Conservation (phyloP, 1,284 basidiomycete genomes). For the Trametes hirsuta region DNA sequence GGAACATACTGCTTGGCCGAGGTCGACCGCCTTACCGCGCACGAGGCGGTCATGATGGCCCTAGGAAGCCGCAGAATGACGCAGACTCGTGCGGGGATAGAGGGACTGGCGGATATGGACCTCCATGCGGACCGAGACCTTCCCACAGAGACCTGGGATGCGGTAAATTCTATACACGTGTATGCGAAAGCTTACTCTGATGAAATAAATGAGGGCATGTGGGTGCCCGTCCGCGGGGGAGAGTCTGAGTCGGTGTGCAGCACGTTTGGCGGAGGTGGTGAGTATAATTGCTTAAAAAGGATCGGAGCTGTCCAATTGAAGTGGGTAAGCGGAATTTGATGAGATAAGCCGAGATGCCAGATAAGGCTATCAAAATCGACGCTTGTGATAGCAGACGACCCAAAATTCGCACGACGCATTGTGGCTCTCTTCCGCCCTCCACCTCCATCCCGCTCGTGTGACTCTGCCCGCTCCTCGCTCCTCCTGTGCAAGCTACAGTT, state of each 20-base stretch:
- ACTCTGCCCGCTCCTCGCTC: neutral
- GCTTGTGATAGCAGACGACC: constrained; percentile 16
- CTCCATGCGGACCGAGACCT: neutral
- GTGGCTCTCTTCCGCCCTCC: neutral
- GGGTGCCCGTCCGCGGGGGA: too few relatives aligned
- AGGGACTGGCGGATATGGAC: neutral
- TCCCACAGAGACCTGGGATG: neutral
- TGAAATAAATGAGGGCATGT: neutral
- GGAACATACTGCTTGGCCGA: constrained; percentile 1
- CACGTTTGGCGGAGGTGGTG: neutral
- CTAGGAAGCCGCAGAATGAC: constrained; percentile 10
- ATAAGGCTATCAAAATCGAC: neutral
- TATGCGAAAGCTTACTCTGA: neutral
- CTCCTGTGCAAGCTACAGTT: neutral
- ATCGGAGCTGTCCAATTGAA: neutral
- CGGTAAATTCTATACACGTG: neutral
- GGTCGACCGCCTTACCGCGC: constrained; percentile 2
- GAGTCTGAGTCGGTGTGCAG: too few relatives aligned
- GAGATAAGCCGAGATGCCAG: neutral
- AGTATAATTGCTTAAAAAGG: neutral
- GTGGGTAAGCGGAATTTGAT: constrained; percentile 4
- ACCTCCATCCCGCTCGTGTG: constrained; percentile 19
- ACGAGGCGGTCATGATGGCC: constrained; percentile 14
- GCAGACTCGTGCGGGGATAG: constrained; percentile 16
- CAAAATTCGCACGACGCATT: constrained; percentile 20